These are phyloP conservation scores for Globisporangium camurandrum DNA, from an alignment of 352 stramenopile species.

Conservation along the genomic window DNA sequence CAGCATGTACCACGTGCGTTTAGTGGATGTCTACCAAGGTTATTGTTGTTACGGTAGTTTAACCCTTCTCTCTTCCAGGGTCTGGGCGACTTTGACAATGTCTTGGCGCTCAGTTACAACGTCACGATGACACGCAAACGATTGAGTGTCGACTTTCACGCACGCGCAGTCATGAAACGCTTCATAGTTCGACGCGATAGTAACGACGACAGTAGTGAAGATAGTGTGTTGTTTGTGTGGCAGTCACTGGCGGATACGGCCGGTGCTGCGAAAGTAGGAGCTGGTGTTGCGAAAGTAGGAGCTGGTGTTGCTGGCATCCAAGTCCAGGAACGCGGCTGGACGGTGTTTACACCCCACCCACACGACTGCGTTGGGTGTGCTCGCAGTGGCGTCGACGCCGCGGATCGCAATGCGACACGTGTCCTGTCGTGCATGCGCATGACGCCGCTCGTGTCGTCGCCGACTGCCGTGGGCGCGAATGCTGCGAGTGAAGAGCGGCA, in stretches of 20 bases:
- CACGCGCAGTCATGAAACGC: slow-evolving; percentile 21
- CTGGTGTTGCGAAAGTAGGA: background rate
- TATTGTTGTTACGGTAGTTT: too few relatives aligned
- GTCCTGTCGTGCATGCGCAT: slow-evolving; percentile 23
- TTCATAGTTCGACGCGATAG: slow-evolving; percentile 8
- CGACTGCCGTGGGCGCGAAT: background rate
- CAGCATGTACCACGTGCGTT: slow-evolving; percentile 17
- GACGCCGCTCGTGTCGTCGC: slow-evolving; percentile 14
- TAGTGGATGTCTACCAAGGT: too few relatives aligned
- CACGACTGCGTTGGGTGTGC: background rate
- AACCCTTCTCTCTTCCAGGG: too few relatives aligned
- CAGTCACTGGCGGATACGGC: slow-evolving; percentile 12
- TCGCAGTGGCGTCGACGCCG: background rate
- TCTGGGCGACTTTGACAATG: slow-evolving; percentile 7
- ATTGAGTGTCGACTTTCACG: slow-evolving; percentile 16
- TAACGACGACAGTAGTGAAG: slow-evolving; percentile 1
- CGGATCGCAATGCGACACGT: slow-evolving; percentile 1
- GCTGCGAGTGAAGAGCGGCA: slow-evolving; percentile 10
- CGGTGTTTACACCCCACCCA: background rate
- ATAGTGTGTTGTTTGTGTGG: slow-evolving; percentile 21
- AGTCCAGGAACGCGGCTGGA: slow-evolving; percentile 1
- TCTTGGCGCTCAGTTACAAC: slow-evolving; percentile 23
- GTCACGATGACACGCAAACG: slow-evolving; percentile 17
- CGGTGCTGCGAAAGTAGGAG: background rate
- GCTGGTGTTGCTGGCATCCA: background rate